Base-by-base conservation (phyloP, 2,329 filamentous ascomycete species). In the Cordyceps javanica region DNA sequence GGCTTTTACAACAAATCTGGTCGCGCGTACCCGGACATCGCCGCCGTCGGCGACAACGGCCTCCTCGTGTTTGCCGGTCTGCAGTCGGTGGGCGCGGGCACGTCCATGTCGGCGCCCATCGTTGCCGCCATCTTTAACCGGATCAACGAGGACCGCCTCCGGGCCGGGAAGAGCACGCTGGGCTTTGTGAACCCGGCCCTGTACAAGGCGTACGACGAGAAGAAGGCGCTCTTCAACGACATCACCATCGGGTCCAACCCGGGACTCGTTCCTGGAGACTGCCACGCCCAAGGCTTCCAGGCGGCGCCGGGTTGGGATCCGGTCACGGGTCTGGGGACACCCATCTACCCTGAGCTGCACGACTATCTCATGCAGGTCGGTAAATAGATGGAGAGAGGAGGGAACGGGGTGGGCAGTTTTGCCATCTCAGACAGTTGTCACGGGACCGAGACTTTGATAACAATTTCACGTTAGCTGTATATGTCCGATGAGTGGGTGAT, bases 11-110 rank as follows among this genome's bases (percentile, higher is more conserved):
- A 74, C 61, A 78, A 77, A 0, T 69, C 60, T 1, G 72, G 72
- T 7, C 69, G 73, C 42, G 73, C 65, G 2, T 75, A 71, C 48
- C 73, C 73, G 1, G 73, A 75, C 53, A 64, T 76, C 8, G 63
- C 66, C 10, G 70, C 70, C 2, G 72, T 83, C 52, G 73, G 81
- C 2, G 67, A 79, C 34, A 70, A 79, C 49, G 75, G 75, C 25
- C 65, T 67, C 11, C 76, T 76, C 57, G 1, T 79, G 70, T 16
- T 26, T 10, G 6, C n/a, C n/a, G 64, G 64, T 3, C 21, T 77
- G 19, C 19, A 39, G n/a, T 7, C 10, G 1, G 51, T 55, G 9
- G 41, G n/a, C 19, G 44, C 13, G 0, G 55, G 55, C 14, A 61
- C 63, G 11, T 60, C 55, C n/a, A 55, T 60, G 32, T 48, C 62